Evolutionary conservation across 148 eudicot genomes (phyloP).

Genomic region (Diospyros kaki): DNA sequence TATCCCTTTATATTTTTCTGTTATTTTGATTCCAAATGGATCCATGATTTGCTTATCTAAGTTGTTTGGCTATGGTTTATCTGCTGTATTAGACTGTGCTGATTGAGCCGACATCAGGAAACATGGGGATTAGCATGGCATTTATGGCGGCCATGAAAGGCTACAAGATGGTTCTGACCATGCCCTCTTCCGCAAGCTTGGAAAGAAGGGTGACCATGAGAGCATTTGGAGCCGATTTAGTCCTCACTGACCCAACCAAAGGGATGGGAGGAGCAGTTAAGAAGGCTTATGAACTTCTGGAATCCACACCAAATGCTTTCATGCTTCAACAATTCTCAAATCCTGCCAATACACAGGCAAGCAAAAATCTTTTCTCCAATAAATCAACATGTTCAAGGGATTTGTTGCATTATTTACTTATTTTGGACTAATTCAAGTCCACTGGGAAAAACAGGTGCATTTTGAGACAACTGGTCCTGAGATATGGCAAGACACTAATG

Average conservation of each 20-base stretch:
- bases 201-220: conserved; percentile 88
- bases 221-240: conserved; percentile 88
- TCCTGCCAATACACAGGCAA: conserved; percentile 83
- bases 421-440: background rate
- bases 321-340: conserved; percentile 94
- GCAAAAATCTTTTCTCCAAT: too few species aligned
- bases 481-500: conserved; percentile 92
- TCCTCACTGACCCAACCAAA: conserved; percentile 83
- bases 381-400: too few species aligned
- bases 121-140: conserved; percentile 99
- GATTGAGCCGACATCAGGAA: conserved; percentile 98
- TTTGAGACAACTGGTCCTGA: conserved; percentile 99
- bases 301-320: conserved; percentile 67
- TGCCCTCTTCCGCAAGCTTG: conserved; percentile 96
- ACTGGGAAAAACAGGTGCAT: conserved; percentile 47
- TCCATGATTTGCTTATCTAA: background rate
- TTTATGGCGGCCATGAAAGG: conserved; percentile 97
- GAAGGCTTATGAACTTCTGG: conserved; percentile 77
- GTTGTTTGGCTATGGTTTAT: background rate
- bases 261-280: conserved; percentile 99
- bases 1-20: too few species aligned
- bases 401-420: too few species aligned
- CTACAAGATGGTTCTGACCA: conserved; percentile 85
- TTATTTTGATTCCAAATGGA: too few species aligned
- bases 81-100: conserved; percentile 52